Base-by-base conservation (phyloP, 2,329 filamentous ascomycete genomes). In the Ophiostoma ips region DNA sequence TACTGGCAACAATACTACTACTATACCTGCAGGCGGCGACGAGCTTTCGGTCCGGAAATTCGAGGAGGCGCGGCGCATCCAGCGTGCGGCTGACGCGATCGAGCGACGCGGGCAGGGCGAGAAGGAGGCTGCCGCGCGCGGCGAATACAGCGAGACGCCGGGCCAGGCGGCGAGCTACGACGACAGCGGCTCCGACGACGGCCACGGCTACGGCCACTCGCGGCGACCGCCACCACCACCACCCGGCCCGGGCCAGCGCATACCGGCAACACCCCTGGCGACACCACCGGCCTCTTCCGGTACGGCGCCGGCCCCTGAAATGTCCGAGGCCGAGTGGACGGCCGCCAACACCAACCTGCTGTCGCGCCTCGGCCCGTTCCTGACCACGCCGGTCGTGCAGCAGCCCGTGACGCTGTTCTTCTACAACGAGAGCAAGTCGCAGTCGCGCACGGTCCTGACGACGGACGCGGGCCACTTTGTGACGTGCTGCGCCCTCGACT, bases 401-500 rank as follows among this genome's bases (percentile, higher is more conserved):
- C 76, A 81, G 18, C 83, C 89, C 0, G 83, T 98, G 49, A 95
- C 88, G 0, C 72, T 95, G 1, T 95, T 96, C 70, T 96, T 98
- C 65, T 98, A 94, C 67, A 92, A 96, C 59, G 80, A 94, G 13
- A 68, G 75, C 3, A 75, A 81, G 47, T 95, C 90, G 1, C 82
- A 88, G 58, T 94, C 90, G 28, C 77, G 84, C 48, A 95, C 86
- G 1, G 79, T 95, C 3, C 75, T 77, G 55, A 98, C 94, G 0
- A 84, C 95, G 60, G 84, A 92, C 31, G 80, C 86, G 0, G 92
- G 92, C 0, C 92, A 98, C 64, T 98, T 98, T 59, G 76, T 71
- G 37, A 71, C 89, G 30, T 77, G 88, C 12, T 87, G 85, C 7
- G 77, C 87, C 0, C 71, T 98, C 33, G 84, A 92, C 28, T 98